Evolutionary conservation across 192 early-diverging fungal species (phyloP).

Genomic region (Rhizophagus sp.): DNA sequence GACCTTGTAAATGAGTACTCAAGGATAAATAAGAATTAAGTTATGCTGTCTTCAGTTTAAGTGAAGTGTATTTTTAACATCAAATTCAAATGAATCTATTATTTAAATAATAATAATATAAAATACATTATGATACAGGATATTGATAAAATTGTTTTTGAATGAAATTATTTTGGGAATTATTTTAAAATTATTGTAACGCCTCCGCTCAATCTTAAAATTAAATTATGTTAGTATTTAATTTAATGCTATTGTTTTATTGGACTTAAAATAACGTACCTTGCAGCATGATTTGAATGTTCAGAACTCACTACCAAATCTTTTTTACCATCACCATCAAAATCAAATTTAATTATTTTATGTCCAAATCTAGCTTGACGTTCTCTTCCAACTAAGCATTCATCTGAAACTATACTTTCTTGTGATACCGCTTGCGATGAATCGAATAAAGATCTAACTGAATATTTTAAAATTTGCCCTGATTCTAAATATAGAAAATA

Average conservation of each 20-base stretch:
- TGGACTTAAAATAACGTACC: neutral
- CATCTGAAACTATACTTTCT: neutral
- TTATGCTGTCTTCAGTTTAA: too few relatives aligned
- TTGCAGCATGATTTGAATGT: slow-evolving; percentile 34
- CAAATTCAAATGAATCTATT: too few relatives aligned
- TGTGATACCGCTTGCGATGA: neutral
- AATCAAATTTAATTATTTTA: slow-evolving; percentile 48
- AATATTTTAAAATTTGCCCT: slow-evolving; percentile 4
- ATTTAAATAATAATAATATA: too few relatives aligned
- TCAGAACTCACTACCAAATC: slow-evolving; percentile 67
- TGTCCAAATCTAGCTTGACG: slow-evolving; percentile 13
- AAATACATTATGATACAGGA: too few relatives aligned
- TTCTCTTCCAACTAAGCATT: neutral
- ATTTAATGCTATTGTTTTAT: neutral
- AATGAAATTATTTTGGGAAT: neutral
- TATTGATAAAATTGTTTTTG: too few relatives aligned
- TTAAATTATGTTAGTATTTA: neutral
- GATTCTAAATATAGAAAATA: slow-evolving; percentile 4
- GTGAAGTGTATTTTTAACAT: too few relatives aligned
- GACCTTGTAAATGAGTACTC: too few relatives aligned
- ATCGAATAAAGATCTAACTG: neutral
- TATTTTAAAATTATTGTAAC: neutral
- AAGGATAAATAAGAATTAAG: too few relatives aligned
- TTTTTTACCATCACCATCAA: slow-evolving; percentile 58
- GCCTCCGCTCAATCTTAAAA: slow-evolving; percentile 12